These are phyloP conservation scores for Flaveria robusta DNA, from an alignment of 129 eudicot genomes.

Conservation along the genomic window DNA sequence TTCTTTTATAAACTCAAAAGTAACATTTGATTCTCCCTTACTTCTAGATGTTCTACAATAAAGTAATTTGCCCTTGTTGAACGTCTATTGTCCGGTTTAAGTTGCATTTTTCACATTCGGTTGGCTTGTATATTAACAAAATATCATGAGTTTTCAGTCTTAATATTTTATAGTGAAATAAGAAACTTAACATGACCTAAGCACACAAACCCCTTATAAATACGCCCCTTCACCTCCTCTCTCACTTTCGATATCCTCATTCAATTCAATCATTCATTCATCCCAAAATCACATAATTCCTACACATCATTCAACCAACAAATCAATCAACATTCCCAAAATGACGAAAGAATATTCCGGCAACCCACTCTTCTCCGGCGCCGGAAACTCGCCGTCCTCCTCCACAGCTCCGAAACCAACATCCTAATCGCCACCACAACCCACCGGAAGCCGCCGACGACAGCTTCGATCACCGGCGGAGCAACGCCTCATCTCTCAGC, in stretches of 20 bases:
- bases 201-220: constrained; percentile 14
- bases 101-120: too few relatives aligned
- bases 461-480: constrained; percentile 19
- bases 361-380: constrained; percentile 36
- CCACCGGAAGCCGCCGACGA: constrained; percentile 10
- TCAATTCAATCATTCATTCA: background rate
- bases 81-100: too few relatives aligned
- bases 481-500: constrained; percentile 45
- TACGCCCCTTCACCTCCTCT: constrained; percentile 29
- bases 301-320: background rate
- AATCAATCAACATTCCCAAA: background rate
- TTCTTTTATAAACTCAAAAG: background rate
- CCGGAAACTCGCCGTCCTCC: constrained; percentile 55
- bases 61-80: background rate
- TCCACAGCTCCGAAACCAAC: constrained; percentile 48
- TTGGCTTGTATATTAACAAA: too few relatives aligned
- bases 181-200: too few relatives aligned
- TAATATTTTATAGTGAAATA: too few relatives aligned
- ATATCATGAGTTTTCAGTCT: too few relatives aligned
- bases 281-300: too few relatives aligned
- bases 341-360: constrained; percentile 11
- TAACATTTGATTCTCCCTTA: background rate
- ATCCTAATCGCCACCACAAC: constrained; percentile 13
- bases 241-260: constrained; percentile 2
- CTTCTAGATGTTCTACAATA: background rate